phyloP scores from a whole-genome alignment of 371 early-diverging fungal species.

The Sporodiniella umbellata region DNA sequence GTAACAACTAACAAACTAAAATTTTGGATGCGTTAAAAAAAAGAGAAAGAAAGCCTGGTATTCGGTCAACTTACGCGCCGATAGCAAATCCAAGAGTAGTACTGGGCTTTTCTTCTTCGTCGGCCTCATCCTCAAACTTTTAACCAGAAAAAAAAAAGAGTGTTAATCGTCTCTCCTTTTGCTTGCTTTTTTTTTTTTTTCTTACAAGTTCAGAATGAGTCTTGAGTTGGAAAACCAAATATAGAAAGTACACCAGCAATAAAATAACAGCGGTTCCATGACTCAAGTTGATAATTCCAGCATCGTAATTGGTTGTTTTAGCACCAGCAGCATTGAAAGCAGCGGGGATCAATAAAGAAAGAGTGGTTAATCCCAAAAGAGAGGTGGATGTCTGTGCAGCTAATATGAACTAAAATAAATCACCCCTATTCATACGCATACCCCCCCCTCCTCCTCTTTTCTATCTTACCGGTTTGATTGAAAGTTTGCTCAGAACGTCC shows the following conservation, averaged over 20 bases:
- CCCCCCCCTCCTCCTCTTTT: not conserved
- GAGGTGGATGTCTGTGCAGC: conserved; percentile 79
- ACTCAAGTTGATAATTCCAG: conserved; percentile 56
- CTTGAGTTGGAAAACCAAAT: conserved; percentile 74
- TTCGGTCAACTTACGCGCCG: conserved; percentile 21
- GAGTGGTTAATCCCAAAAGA: conserved; percentile 69
- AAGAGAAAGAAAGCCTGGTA: no score
- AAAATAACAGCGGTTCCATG: conserved; percentile 74
- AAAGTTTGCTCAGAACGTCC: conserved; percentile 68
- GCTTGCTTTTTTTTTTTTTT: not conserved
- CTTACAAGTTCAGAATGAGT: conserved; percentile 66
- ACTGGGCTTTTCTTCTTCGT: conserved; percentile 46
- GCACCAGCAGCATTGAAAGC: conserved; percentile 58
- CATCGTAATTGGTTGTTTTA: conserved; percentile 23
- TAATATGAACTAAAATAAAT: conserved; percentile 9
- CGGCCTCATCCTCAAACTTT: conserved; percentile 47
- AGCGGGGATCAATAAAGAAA: conserved; percentile 78
- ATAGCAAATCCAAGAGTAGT: conserved; percentile 48
- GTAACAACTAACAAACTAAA: conserved; percentile 46
- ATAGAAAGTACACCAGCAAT: conserved; percentile 70
- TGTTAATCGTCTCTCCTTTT: not conserved
- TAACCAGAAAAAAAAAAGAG: not conserved
- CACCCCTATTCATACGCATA: not conserved
- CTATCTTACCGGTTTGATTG: conserved; percentile 56
- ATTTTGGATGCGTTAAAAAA: not conserved